Evolutionary conservation across 345 rosid genomes (phyloP).

Genomic region (Lepidium didymum): DNA sequence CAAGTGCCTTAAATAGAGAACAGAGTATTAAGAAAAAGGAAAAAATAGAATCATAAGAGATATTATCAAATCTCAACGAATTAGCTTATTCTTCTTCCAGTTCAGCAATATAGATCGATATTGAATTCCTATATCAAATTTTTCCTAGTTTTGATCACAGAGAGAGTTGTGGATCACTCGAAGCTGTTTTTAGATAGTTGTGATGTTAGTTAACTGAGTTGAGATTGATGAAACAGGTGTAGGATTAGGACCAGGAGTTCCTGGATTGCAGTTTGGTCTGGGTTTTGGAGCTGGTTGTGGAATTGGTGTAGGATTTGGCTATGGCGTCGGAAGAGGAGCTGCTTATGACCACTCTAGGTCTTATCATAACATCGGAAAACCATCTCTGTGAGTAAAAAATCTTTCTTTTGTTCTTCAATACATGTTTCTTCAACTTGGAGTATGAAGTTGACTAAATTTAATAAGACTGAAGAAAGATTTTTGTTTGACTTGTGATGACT

Average conservation of each 20-base stretch:
- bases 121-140: too few species aligned
- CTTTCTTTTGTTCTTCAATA: not conserved
- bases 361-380: slow-evolving; percentile 27
- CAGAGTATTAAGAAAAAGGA: too few species aligned
- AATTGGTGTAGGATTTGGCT: slow-evolving; percentile 80
- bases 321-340: slow-evolving; percentile 69
- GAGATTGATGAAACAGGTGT: slow-evolving; percentile 37
- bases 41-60: too few species aligned
- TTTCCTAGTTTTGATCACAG: not conserved
- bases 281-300: slow-evolving; percentile 91
- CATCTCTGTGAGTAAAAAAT: slow-evolving; percentile 22
- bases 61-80: too few species aligned
- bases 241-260: slow-evolving; percentile 81
- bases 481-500: not conserved
- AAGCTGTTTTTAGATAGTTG: not conserved
- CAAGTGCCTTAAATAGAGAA: too few species aligned
- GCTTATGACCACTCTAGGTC: slow-evolving; percentile 48
- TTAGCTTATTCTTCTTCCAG: too few species aligned
- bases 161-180: not conserved
- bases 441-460: not conserved
- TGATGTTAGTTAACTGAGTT: not conserved
- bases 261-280: slow-evolving; percentile 70
- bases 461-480: not conserved
- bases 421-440: not conserved
- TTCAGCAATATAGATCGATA: too few species aligned